Percentiles rank a stretch among this genome's conserved stretches.
These are phyloP conservation scores for Trichoderma oligosporum DNA, from an alignment of 2,329 filamentous ascomycete genomes.

Conservation along the genomic window DNA sequence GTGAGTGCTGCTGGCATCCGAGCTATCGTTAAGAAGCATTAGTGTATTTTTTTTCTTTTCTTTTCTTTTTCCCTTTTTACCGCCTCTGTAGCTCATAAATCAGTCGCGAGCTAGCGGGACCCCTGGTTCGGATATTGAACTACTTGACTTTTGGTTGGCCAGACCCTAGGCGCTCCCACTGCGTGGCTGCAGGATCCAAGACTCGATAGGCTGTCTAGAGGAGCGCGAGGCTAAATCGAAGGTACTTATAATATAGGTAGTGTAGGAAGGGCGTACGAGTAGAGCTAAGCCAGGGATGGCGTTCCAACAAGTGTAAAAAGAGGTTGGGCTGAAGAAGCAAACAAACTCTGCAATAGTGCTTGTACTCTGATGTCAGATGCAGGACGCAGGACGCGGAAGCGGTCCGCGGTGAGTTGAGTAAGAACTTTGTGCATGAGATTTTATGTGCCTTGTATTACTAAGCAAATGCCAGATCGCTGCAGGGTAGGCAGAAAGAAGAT, in stretches of 20 bases:
- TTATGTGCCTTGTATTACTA: constrained; percentile 1
- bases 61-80: constrained; percentile 1
- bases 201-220: neutral
- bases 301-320: neutral
- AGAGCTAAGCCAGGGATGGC: constrained; percentile 6
- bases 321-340: neutral
- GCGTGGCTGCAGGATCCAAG: neutral
- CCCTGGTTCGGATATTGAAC: neutral
- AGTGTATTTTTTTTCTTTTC: neutral
- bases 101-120: constrained; percentile 6
- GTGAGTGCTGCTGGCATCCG: neutral
- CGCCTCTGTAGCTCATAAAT: constrained; percentile 15
- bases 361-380: too few relatives aligned
- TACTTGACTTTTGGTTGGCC: neutral
- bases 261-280: neutral
- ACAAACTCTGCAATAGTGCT: neutral
- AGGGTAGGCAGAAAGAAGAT: neutral
- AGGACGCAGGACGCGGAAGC: neutral
- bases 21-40: neutral
- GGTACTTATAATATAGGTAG: too few relatives aligned
- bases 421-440: neutral
- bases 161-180: neutral
- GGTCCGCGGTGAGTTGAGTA: neutral
- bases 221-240: constrained; percentile 17
- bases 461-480: neutral